Evolutionary conservation across 345 rosid species (phyloP), one percentile per base, ranked within the genome.

Genomic region (Sonneratia caseolaris): DNA sequence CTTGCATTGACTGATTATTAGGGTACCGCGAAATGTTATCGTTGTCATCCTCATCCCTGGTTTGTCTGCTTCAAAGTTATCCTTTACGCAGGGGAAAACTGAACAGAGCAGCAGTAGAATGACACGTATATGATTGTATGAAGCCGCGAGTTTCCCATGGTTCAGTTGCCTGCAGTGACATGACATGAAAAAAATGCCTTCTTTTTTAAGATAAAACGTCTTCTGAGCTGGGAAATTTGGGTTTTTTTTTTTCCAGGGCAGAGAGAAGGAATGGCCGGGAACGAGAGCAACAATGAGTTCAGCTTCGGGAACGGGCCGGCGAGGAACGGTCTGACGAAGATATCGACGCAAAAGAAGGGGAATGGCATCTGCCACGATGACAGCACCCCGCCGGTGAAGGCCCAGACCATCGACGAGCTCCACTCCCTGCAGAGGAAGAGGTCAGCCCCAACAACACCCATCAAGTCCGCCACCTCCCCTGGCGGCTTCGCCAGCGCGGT

Each of bases 351-450:
- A 47, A 77, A 78, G 71, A 74, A 68, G 49, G 66, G 69, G 40
- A 51, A 15, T 24, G 72, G 68, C 70, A 67, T 89, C 55, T 91
- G 97, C 73, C 93, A 87, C 55, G 93, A 91, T 14, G 96, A 87
- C 84, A 87, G 89, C 68, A 79, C 82, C 0, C 81, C 89, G 22
- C 84, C 98, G 21, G 96, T 94, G 64, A 90, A 84, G 80, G 98
- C 82, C 0, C 86, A 89, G 77, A 94, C 98, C 11, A 79, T 91
- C 72, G 98, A 94, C 74, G 97, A 94, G 84, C 97, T 94, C 72
- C 98, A 91, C 76, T 90, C 95, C 4, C 84, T 94, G 55, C 98
- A 94, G 79, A 90, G 66, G 89, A 94, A 94, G 81, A 82, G 81
- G 74, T 94, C 97, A 8, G 84, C 96, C 14, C 98, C 98, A 2